Base-by-base conservation (phyloP, 2,329 filamentous ascomycete genomes). In the Pseudocercospora eumusae region DNA sequence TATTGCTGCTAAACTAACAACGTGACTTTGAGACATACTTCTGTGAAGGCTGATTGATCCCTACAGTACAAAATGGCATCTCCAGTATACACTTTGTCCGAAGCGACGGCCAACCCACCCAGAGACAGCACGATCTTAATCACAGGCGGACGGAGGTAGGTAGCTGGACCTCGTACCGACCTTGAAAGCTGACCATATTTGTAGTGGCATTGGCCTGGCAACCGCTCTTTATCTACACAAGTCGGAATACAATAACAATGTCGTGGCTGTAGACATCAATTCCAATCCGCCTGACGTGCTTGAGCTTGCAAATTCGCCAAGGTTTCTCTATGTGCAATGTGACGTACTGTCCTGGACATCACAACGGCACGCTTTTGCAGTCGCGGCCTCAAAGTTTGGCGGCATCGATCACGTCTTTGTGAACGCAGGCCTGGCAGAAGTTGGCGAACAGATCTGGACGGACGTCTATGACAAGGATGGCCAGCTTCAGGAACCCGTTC, bases 361-460 rank as follows among this genome's bases (percentile, higher is more conserved):
- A 4, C 80, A 82, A 69, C 74, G 80, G 28, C 71, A 73, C 0
- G 80, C 75, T 15, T 83, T 82, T 67, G 75, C 76, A 62, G 70
- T 70, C 6, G 78, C 75, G 2, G 68, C 78, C 56, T 56, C 69
- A 6, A 75, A 75, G 27, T 82, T 82, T 68, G 76, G 77, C 6
- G 71, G 74, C 9, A 78, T 82, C 45, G 78, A 80, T 57, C 73
- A 72, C 42, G 79, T 82, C 13, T 83, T 81, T 64, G 78, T 82
- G 52, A 82, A 82, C 57, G 80, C 81, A 4, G 81, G 81, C 0
- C 78, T 82, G 23, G 75, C 78, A 27, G 81, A 83, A 64, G 75
- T 79, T 54, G 74, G 74, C 44, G 80, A 82, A 52, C 80, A 82
- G 64, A 81, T 83, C 70, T 83, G 82, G 73, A 77, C 74, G 4